Evolutionary conservation across 2,329 filamentous ascomycete genomes (phyloP), one percentile per base, ranked within the genome.

Genomic region (Fonsecaea multimorphosa): DNA sequence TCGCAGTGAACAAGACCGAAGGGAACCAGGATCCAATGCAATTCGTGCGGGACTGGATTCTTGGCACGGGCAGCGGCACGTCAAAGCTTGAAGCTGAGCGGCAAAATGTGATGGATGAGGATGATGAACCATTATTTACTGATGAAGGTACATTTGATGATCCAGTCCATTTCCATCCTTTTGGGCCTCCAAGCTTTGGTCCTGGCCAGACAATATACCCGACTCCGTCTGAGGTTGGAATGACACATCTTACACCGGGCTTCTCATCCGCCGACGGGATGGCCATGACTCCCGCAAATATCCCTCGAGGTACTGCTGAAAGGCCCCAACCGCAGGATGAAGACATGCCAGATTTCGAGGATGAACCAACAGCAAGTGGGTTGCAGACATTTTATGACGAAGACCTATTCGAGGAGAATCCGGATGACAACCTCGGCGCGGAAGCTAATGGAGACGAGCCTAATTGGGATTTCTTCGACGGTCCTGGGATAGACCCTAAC

Each of bases 401-500:
- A 67, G 86, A 87, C 72, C 76, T 88, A 1, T 88, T 88, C 65
- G 84, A 83, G 14, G 84, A 86, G 61, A 82, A 85, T 74, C 82
- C 85, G 56, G 83, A 82, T 56, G 82, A 81, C 57, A 79, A 81
- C 54, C 86, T 85, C 72, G 83, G 78, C 24, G 76, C 79, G n/a
- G 83, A 83, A 70, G 82, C 80, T n/a, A 81, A 87, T 24, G 86
- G 83, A 2, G 86, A 88, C 71, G 86, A 73, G 46, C 72, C 83
- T 3, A 86, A 89, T 71, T 89, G 88, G 74, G 87, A 83, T 72
- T 89, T 88, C 73, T 89, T 89, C 70, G 86, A 89, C 72, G 83
- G 84, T 34, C 83, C 83, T 54, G 67, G 67, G 7, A 44, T 58
- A 44, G 58, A 64, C 31, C n/a, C 57, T 12, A 67, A 65, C 14